A percentile compares a stretch with the other conserved stretches of the same genome.
Evolutionary conservation across 345 rosid genomes (phyloP).

Genomic region (Salix purpurea): DNA sequence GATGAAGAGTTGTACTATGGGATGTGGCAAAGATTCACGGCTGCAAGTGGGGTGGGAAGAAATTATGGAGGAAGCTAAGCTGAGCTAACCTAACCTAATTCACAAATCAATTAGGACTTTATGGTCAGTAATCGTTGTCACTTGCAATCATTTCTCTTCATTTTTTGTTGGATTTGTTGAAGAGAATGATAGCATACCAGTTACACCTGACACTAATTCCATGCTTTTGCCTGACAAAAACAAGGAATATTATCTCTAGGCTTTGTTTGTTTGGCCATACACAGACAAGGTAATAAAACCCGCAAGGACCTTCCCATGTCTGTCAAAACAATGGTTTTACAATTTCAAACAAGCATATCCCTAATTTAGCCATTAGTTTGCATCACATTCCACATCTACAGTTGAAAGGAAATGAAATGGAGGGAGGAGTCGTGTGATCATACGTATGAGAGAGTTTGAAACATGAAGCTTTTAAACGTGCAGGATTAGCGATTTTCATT

Average conservation of each 20-base stretch:
- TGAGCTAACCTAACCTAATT: background rate
- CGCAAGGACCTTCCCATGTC: background rate
- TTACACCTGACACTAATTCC: background rate
- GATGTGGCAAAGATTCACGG: background rate
- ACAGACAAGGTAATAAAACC: background rate
- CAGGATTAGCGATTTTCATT: too few species aligned
- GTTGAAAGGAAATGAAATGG: too few species aligned
- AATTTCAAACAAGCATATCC: background rate
- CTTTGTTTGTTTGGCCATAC: background rate
- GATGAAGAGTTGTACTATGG: background rate
- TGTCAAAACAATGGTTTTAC: background rate
- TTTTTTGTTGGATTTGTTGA: too few species aligned
- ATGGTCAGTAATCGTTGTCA: too few species aligned
- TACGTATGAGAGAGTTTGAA: too few species aligned
- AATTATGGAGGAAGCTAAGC: background rate
- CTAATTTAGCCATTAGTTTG: background rate
- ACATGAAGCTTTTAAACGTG: too few species aligned
- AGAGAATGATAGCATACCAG: background rate
- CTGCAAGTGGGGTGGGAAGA: background rate
- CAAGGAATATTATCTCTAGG: background rate
- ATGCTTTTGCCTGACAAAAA: slow-evolving; percentile 5
- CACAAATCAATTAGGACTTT: too few species aligned
- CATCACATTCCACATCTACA: background rate
- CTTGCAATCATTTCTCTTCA: too few species aligned
- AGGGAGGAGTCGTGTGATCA: too few species aligned